Percentiles rank a stretch among this genome's conserved stretches.
phyloP scores from a whole-genome alignment of 2,329 filamentous ascomycete species.

The Coniochaeta sp. region DNA sequence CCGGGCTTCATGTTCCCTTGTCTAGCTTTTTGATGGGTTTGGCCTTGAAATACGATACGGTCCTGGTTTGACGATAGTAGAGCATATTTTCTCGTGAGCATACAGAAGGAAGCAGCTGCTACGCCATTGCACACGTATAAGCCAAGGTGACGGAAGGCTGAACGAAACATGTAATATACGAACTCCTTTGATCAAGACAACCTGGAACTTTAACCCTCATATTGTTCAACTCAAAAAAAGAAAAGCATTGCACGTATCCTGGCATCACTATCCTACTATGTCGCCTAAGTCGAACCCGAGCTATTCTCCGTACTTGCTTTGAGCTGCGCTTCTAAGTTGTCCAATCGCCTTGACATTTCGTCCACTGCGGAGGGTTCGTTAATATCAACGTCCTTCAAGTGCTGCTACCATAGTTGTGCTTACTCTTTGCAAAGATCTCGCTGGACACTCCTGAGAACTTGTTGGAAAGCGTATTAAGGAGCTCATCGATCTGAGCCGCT shows the following conservation, averaged over 20 bases:
- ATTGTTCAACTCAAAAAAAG: background rate
- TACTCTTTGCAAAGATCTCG: conserved; percentile 85
- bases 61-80: background rate
- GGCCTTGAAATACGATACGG: background rate
- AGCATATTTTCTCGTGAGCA: background rate
- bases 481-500: conserved; percentile 74
- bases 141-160: background rate
- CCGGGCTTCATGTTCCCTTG: background rate
- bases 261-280: background rate
- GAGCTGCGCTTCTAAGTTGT: conserved; percentile 72
- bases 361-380: conserved; percentile 57
- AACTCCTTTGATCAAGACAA: background rate
- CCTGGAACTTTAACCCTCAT: too few species aligned
- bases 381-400: background rate
- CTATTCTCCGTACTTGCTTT: conserved; percentile 42
- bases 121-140: background rate
- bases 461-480: conserved; percentile 74
- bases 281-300: background rate
- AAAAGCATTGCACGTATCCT: background rate
- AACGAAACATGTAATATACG: background rate
- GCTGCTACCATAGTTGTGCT: conserved; percentile 21
- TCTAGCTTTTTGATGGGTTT: background rate
- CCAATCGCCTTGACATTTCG: conserved; percentile 81
- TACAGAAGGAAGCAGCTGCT: background rate
- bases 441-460: conserved; percentile 81